phyloP scores from a whole-genome alignment of 2,329 filamentous ascomycete genomes.

The Lojkania enalia region DNA sequence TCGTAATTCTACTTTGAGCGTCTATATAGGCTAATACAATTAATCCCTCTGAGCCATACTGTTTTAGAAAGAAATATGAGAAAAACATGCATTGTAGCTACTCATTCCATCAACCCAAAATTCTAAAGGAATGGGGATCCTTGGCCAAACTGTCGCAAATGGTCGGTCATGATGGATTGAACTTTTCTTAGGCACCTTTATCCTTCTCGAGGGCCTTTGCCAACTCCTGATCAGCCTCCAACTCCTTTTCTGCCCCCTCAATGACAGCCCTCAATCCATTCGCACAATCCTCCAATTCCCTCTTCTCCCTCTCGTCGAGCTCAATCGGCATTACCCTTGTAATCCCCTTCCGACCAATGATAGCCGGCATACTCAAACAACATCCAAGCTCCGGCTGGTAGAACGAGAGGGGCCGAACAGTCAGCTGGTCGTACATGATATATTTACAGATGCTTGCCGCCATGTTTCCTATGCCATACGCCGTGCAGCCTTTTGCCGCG shows the following conservation, averaged over 20 bases:
- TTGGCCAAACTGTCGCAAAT: no score
- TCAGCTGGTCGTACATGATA: constrained; percentile 53
- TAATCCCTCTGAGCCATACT: no score
- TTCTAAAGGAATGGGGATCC: no score
- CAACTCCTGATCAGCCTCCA: constrained; percentile 30
- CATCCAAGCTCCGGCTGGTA: constrained; percentile 53
- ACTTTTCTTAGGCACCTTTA: no score
- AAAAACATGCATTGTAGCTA: no score
- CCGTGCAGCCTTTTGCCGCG: constrained; percentile 54
- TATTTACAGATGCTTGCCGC: constrained; percentile 55
- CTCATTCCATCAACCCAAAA: no score
- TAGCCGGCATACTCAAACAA: constrained; percentile 55
- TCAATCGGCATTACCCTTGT: constrained; percentile 44
- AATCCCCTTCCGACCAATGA: constrained; percentile 54
- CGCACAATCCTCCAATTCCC: constrained; percentile 40
- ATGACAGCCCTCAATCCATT: constrained; percentile 41
- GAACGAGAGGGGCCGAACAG: constrained; percentile 55
- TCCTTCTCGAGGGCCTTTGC: constrained; percentile 27
- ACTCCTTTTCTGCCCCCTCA: constrained; percentile 43
- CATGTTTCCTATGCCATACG: constrained; percentile 56
- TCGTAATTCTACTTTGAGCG: no score
- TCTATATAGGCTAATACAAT: no score
- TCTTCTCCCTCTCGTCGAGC: constrained; percentile 40
- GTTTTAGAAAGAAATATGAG: no score
- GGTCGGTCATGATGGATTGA: no score